Evolutionary conservation across 768 basidiomycete species (phyloP).

Genomic region (Mycena rosella): DNA sequence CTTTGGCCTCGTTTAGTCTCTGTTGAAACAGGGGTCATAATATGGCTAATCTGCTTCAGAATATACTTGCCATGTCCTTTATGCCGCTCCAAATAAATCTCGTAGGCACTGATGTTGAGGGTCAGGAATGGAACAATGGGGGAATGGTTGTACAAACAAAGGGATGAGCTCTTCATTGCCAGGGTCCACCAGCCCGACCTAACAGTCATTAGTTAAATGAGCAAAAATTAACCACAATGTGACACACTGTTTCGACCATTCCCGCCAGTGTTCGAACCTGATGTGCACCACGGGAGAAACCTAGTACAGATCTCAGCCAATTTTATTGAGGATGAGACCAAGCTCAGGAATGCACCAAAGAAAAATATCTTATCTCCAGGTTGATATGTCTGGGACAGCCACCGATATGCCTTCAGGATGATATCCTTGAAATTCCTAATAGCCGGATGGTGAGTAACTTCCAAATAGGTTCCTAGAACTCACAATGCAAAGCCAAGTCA

Average conservation of each 20-base stretch:
- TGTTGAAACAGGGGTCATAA: background rate
- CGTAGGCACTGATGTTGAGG: background rate
- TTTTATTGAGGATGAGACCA: too few relatives aligned
- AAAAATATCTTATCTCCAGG: constrained; percentile 6
- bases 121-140: background rate
- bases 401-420: too few relatives aligned
- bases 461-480: background rate
- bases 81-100: constrained; percentile 11
- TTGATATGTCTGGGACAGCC: background rate
- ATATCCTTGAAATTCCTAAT: constrained; percentile 2
- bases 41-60: background rate
- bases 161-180: constrained; percentile 5
- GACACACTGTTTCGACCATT: constrained; percentile 9
- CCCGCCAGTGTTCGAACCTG: constrained; percentile 9
- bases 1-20: background rate
- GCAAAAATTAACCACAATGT: background rate
- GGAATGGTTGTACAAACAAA: background rate
- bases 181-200: constrained; percentile 2
- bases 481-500: constrained; percentile 1
- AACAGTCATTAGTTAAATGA: background rate
- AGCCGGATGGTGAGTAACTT: too few relatives aligned
- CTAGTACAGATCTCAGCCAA: background rate
- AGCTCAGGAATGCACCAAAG: background rate
- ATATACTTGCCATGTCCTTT: constrained; percentile 1
- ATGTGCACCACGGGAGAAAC: constrained; percentile 10